Conservation (phyloP, 306 rosid genomes). For the Crataegus laevigata region DNA sequence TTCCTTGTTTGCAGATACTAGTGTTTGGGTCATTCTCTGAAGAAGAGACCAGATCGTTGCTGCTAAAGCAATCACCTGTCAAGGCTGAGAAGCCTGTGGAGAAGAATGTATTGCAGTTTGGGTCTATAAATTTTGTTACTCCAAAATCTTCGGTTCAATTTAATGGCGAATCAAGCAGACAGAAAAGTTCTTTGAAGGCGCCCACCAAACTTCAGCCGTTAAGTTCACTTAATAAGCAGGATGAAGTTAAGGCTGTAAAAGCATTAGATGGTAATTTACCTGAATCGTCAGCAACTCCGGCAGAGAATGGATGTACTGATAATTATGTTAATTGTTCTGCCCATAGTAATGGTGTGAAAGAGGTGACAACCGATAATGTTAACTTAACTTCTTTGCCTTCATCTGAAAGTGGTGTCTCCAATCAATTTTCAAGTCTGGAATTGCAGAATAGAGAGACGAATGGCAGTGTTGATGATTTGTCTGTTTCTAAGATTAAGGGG, state of each 20-base stretch:
- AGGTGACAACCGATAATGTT: conserved; percentile 3
- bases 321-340: conserved; percentile 5
- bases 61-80: conserved; percentile 34
- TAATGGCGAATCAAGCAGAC: conserved; percentile 25
- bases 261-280: conserved; percentile 16
- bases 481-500: conserved; percentile 19
- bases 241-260: conserved; percentile 28
- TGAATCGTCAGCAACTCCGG: conserved; percentile 16
- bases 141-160: conserved; percentile 8
- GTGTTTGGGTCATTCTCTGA: conserved; percentile 88
- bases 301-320: conserved; percentile 45
- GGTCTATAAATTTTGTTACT: conserved; percentile 43
- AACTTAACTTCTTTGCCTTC: conserved; percentile 4
- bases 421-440: conserved; percentile 42
- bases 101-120: conserved; percentile 58
- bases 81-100: conserved; percentile 35
- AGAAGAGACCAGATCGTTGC: conserved; percentile 72
- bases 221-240: conserved; percentile 22
- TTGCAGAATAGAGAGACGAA: conserved; percentile 23
- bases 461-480: conserved; percentile 25
- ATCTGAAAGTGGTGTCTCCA: conserved; percentile 30
- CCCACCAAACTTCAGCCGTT: conserved; percentile 14
- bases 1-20: conserved; percentile 31
- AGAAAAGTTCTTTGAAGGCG: conserved; percentile 21
- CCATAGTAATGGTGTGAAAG: conserved; percentile 24